Evolutionary conservation across 805 yeast species (phyloP), one percentile per base, ranked within the genome.

Genomic region (Debaryomyces tyrocola): DNA sequence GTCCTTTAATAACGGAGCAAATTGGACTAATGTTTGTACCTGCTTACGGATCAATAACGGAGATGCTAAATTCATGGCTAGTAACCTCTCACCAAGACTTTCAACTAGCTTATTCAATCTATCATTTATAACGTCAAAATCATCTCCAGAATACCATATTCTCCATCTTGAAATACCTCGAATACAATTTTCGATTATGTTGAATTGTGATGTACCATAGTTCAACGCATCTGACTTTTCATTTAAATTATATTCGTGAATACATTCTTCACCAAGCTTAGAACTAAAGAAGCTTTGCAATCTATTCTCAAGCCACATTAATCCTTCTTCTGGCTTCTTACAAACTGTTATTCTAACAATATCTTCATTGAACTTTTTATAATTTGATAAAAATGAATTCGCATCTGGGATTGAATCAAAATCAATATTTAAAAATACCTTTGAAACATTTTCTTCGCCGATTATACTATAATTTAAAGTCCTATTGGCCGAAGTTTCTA

Each of bases 131-230:
- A 70, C 69, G 33, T 79, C 83, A 43, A 79, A 75, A 20, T 77
- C 77, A 4, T 73, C 77, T 6, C 82, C 81, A 31, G 67, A 77
- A 57, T 89, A 90, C 97, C 97, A 92, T 14, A 90, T 83, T 57
- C 89, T 82, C 99, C 99, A 95, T 60, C 99, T 80, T 10, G 94
- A 84, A 20, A 95, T 85, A 33, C 98, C 99, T 49, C 96, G 79
- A 29, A 94, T 80, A 54, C 95, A 85, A 31, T 96, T 85, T 64
- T 92, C 98, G 21, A 90, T 88, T 20, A 90, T 82, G 59, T 83
- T 84, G 50, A 94, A 83, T 61, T 90, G 97, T 0, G 96, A 80
- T 44, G 84, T 78, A 0, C 96, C 94, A 49, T 82, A 78, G 37
- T 86, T 77, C 59, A 80, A 87, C 4, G 96, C 86, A 48, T 85